Conservation (phyloP, 2,329 filamentous ascomycete species). For the Leptographium wingfieldii region DNA sequence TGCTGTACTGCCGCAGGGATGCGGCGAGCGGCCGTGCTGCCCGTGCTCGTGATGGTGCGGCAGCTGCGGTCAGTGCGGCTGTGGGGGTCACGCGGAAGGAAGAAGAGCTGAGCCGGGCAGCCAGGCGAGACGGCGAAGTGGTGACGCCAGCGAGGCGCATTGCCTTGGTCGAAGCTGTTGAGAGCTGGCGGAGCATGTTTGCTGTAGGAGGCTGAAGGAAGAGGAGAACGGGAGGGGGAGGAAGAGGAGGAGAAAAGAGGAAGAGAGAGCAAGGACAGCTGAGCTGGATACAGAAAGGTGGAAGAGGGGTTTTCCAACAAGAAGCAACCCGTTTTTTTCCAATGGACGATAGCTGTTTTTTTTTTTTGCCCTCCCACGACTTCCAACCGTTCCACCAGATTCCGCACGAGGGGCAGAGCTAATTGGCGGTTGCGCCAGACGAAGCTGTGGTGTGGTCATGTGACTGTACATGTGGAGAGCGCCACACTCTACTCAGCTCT, state of each 20-base stretch:
- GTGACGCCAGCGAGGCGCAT: slow-evolving; percentile 5
- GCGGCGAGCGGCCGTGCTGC: background rate
- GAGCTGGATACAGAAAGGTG: background rate
- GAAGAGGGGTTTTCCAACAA: background rate
- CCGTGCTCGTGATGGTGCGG: background rate
- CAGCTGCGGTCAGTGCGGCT: background rate
- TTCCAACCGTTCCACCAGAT: background rate
- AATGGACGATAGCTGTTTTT: background rate
- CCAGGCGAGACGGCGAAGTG: slow-evolving; percentile 4
- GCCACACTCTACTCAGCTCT: background rate
- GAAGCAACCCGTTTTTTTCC: slow-evolving; percentile 2
- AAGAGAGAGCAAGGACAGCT: background rate
- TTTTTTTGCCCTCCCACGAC: background rate
- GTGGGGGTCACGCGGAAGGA: background rate
- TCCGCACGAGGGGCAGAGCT: background rate
- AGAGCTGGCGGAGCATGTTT: slow-evolving; percentile 9
- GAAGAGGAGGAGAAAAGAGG: background rate
- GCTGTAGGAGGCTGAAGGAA: background rate
- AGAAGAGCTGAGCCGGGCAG: slow-evolving; percentile 15
- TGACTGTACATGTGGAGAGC: background rate
- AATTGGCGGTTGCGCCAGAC: background rate
- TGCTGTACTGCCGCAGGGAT: slow-evolving; percentile 31
- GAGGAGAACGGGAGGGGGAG: background rate
- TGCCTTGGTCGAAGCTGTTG: slow-evolving; percentile 6
- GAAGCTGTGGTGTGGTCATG: background rate